These are phyloP conservation scores for Suillus subaureus DNA, from an alignment of 768 basidiomycete species.

Conservation along the genomic window DNA sequence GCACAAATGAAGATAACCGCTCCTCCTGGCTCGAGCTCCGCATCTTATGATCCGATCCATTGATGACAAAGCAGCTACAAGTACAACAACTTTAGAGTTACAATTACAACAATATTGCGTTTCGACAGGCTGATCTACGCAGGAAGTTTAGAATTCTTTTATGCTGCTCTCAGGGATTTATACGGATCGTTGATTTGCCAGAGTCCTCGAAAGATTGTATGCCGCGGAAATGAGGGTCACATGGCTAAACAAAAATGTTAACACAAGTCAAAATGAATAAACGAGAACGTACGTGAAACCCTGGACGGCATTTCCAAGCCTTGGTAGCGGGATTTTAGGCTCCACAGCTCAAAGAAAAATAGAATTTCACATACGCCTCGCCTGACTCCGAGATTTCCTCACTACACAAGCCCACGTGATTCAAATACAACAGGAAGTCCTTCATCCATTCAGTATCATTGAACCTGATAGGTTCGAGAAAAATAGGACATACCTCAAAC, in stretches of 20 bases:
- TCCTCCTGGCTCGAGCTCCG: background rate
- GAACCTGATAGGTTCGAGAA: background rate
- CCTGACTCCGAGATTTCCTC: conserved; percentile 87
- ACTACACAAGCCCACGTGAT: conserved; percentile 85
- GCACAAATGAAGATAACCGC: background rate
- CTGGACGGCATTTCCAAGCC: conserved; percentile 86
- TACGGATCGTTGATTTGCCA: conserved; percentile 13
- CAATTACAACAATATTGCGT: background rate
- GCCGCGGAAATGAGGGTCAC: conserved; percentile 86
- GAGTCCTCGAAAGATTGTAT: conserved; percentile 77
- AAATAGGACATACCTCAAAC: conserved; percentile 72
- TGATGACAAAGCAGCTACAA: background rate
- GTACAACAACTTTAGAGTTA: background rate
- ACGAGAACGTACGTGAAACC: conserved; percentile 77
- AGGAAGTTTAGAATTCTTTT: background rate
- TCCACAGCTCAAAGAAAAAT: background rate
- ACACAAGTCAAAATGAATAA: background rate
- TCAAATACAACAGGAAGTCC: conserved; percentile 82
- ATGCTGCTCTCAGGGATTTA: background rate
- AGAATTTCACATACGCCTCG: conserved; percentile 60
- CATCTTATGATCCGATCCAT: background rate
- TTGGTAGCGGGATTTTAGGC: conserved; percentile 28
- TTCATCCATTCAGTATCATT: conserved; percentile 24
- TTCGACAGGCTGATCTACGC: background rate
- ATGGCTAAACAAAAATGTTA: conserved; percentile 46